These are phyloP conservation scores for Xylariaceae sp. DNA, from an alignment of 2,329 filamentous ascomycete species.

Conservation along the genomic window DNA sequence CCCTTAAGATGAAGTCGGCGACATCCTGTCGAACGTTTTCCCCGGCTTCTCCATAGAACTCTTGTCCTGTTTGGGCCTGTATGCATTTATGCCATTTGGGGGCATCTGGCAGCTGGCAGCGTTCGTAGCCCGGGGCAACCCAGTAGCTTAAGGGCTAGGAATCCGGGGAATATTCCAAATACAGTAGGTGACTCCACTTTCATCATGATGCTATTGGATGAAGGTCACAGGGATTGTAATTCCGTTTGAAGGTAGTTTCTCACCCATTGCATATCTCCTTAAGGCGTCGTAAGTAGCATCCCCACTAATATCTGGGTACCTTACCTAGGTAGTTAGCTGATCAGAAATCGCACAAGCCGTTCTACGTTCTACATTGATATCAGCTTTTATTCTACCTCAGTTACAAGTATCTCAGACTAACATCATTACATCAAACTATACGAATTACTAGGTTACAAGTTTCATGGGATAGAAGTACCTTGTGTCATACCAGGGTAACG, in stretches of 20 bases:
- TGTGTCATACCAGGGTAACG: too few species aligned
- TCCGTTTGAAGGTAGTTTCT: slow-evolving; percentile 1
- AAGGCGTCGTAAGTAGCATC: too few species aligned
- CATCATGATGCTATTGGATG: slow-evolving; percentile 9
- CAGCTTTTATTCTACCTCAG: too few species aligned
- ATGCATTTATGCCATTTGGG: not conserved
- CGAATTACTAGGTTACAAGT: too few species aligned
- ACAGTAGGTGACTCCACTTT: slow-evolving; percentile 7
- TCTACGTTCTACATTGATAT: too few species aligned
- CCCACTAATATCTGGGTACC: too few species aligned
- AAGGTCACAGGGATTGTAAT: not conserved
- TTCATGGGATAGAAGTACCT: too few species aligned
- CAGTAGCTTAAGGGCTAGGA: too few species aligned
- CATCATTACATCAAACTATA: too few species aligned
- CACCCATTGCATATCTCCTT: not conserved
- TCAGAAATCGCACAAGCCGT: slow-evolving; percentile 3
- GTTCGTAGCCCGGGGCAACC: too few species aligned
- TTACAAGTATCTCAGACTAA: too few species aligned
- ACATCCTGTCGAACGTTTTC: not conserved
- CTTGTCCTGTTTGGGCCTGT: slow-evolving; percentile 7
- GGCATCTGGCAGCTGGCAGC: not conserved
- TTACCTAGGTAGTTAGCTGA: too few species aligned
- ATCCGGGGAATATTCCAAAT: slow-evolving; percentile 5
- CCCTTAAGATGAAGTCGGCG: not conserved
- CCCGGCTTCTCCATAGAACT: slow-evolving; percentile 4